Evolutionary conservation across 768 basidiomycete species (phyloP).

Genomic region (Mycena leptocephala): DNA sequence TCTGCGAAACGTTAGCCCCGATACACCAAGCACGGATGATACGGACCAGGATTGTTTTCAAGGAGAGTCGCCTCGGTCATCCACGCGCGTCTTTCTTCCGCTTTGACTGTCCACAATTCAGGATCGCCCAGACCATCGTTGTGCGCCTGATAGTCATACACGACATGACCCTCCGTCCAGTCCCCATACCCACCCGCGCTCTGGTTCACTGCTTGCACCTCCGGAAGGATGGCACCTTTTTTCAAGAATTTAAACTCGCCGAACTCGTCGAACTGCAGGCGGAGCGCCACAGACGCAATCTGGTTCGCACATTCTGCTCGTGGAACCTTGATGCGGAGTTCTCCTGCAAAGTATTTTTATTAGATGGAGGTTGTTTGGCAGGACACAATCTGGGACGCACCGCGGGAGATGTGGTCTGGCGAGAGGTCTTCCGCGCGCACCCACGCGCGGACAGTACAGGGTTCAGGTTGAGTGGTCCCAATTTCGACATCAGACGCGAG

Average conservation of each 20-base stretch:
- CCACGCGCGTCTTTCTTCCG: slow-evolving; percentile 19
- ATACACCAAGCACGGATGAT: neutral
- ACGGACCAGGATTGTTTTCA: slow-evolving; percentile 1
- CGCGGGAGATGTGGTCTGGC: neutral
- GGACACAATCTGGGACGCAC: neutral
- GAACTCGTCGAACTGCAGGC: slow-evolving; percentile 31
- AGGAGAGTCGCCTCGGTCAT: slow-evolving; percentile 14
- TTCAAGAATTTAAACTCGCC: slow-evolving; percentile 25
- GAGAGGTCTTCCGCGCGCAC: neutral
- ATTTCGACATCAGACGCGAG: neutral
- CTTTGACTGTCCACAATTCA: slow-evolving; percentile 15
- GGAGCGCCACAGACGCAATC: slow-evolving; percentile 26
- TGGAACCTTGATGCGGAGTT: slow-evolving; percentile 30
- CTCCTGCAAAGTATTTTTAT: slow-evolving; percentile 8
- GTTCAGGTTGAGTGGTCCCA: neutral
- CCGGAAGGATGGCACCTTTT: slow-evolving; percentile 19
- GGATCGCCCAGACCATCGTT: slow-evolving; percentile 15
- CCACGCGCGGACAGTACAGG: neutral
- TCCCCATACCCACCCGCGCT: neutral
- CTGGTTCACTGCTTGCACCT: slow-evolving; percentile 8
- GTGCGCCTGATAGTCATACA: slow-evolving; percentile 17
- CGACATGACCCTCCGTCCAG: too few species aligned
- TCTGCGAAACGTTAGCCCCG: neutral
- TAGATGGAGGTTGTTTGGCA: too few species aligned
- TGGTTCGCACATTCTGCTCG: slow-evolving; percentile 8